Percentiles rank a stretch among this genome's conserved stretches.
Evolutionary conservation across 23 red algal genomes (phyloP).

Genomic region (Chondrus crispus): DNA sequence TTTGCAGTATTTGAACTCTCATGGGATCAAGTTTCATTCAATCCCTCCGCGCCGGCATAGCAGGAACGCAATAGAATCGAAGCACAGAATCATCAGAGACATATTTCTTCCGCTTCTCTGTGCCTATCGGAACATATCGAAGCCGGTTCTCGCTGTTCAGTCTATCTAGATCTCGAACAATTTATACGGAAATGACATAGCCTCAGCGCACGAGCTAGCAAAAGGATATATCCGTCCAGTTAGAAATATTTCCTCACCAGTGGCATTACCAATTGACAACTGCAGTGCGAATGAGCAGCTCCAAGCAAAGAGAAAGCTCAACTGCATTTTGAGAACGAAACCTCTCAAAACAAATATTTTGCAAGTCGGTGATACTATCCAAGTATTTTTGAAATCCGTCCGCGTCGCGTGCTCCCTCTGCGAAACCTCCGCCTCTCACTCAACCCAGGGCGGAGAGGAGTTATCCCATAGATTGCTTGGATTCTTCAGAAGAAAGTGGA

Average conservation of each 20-base stretch:
- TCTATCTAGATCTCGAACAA: not conserved
- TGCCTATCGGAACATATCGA: not conserved
- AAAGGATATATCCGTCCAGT: not conserved
- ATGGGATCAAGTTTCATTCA: not conserved
- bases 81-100: not conserved
- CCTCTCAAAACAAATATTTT: not conserved
- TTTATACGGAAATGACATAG: not conserved
- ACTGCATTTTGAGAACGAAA: not conserved
- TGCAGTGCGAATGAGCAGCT: not conserved
- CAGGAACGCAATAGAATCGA: not conserved
- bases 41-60: not conserved
- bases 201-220: not conserved
- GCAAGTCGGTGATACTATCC: no score
- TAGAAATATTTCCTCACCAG: not conserved
- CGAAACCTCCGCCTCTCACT: no score
- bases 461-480: no score
- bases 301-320: not conserved
- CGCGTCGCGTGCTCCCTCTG: no score
- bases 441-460: no score
- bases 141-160: not conserved
- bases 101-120: not conserved
- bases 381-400: no score
- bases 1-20: not conserved
- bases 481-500: no score
- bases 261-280: not conserved